A percentile compares a stretch with the other conserved stretches of the same genome.
phyloP scores from a whole-genome alignment of 352 stramenopile species.

The Nothophytophthora sp. region DNA sequence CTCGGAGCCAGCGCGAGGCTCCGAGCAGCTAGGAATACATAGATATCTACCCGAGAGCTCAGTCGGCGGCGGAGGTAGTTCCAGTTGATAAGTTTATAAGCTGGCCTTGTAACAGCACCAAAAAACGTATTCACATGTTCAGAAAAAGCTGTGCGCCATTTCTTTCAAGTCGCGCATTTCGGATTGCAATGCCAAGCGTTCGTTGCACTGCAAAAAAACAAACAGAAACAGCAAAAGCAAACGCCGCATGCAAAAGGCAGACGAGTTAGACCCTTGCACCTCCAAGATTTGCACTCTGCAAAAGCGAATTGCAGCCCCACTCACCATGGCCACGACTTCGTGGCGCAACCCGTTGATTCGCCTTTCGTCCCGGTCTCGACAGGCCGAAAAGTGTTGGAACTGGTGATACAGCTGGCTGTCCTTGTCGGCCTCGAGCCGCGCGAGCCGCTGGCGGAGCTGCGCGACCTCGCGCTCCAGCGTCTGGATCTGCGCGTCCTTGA shows the following conservation, averaged over 20 bases:
- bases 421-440: conserved; percentile 48
- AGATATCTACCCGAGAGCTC: conserved; percentile 19
- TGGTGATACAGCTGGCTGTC: conserved; percentile 63
- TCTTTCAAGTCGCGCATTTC: conserved; percentile 63
- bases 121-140: not conserved
- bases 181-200: conserved; percentile 48
- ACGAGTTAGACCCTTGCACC: not conserved
- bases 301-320: too few relatives aligned
- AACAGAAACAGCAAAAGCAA: conserved; percentile 1
- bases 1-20: conserved; percentile 1
- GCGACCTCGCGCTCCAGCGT: conserved; percentile 58
- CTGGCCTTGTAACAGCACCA: not conserved
- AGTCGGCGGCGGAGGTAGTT: conserved; percentile 6
- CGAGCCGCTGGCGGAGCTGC: conserved; percentile 42
- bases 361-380: conserved; percentile 50
- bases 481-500: conserved; percentile 61
- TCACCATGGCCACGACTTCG: conserved; percentile 56
- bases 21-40: conserved; percentile 27
- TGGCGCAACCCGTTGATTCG: conserved; percentile 53
- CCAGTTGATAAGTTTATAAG: conserved; percentile 27
- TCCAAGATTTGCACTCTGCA: too few relatives aligned
- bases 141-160: conserved; percentile 54
- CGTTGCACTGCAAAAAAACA: conserved; percentile 44
- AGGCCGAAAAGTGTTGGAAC: conserved; percentile 38
- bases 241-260: conserved; percentile 4